These are phyloP conservation scores for Diaporthe citrichinensis DNA, from an alignment of 2,329 filamentous ascomycete genomes.

Conservation along the genomic window DNA sequence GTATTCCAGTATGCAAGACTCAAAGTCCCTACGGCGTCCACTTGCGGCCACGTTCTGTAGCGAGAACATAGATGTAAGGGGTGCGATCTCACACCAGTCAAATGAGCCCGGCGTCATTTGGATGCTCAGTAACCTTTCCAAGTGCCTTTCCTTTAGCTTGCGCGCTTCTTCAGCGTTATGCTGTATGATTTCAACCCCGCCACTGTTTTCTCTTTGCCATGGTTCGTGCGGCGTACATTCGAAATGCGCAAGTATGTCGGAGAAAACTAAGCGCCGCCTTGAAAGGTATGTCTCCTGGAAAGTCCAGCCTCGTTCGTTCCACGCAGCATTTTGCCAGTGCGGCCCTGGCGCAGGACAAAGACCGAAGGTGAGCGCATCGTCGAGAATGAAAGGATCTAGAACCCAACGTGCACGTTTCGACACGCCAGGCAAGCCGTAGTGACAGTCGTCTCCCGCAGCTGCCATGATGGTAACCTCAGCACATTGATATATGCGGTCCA, in stretches of 20 bases:
- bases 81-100: neutral
- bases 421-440: neutral
- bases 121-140: too few relatives aligned
- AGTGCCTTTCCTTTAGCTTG: neutral
- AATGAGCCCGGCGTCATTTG: too few relatives aligned
- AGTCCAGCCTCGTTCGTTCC: neutral
- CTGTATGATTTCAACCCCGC: neutral
- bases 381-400: neutral
- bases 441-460: neutral
- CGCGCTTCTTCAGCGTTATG: neutral
- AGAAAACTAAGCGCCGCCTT: neutral
- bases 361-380: neutral
- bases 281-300: constrained; percentile 1
- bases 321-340: neutral
- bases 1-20: neutral
- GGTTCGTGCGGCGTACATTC: neutral
- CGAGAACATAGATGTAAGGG: neutral
- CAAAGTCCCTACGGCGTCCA: neutral
- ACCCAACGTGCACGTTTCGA: neutral
- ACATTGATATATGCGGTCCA: neutral
- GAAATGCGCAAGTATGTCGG: neutral
- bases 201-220: neutral
- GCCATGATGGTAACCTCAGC: neutral
- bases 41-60: neutral
- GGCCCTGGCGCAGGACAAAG: neutral